phyloP scores from a whole-genome alignment of 495 filamentous ascomycete genomes.

The Elaphomyces granulatus region DNA sequence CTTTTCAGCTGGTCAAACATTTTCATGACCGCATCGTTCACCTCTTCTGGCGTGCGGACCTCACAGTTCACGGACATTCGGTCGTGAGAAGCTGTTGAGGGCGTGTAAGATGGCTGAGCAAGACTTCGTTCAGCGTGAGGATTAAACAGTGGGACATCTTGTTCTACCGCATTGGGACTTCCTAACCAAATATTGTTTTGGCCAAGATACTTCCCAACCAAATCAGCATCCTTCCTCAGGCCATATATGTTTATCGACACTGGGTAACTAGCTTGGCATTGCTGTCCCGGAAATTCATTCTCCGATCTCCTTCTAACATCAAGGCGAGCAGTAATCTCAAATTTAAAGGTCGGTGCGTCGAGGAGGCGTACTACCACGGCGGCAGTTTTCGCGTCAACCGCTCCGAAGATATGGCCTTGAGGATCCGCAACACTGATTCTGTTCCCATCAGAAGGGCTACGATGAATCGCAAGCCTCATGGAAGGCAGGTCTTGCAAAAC shows the following conservation, averaged over 20 bases:
- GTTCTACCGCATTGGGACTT: constrained; percentile 46
- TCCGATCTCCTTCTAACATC: constrained; percentile 41
- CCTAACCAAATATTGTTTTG: constrained; percentile 51
- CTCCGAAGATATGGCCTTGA: constrained; percentile 54
- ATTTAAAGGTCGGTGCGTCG: constrained; percentile 40
- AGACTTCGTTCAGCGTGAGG: constrained; percentile 43
- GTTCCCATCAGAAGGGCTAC: constrained; percentile 37
- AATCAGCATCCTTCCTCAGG: constrained; percentile 44
- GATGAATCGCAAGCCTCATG: constrained; percentile 53
- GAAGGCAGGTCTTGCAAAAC: constrained; percentile 44
- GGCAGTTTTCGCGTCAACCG: constrained; percentile 55
- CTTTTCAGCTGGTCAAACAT: constrained; percentile 75
- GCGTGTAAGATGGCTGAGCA: constrained; percentile 15
- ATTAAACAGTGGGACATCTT: constrained; percentile 51
- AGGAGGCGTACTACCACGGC: constrained; percentile 54
- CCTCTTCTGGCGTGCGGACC: constrained; percentile 63
- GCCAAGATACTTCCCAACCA: constrained; percentile 51
- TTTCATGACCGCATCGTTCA: constrained; percentile 64
- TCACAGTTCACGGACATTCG: constrained; percentile 31
- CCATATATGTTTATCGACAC: constrained; percentile 69
- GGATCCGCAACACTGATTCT: constrained; percentile 58
- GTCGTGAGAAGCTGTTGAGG: constrained; percentile 12
- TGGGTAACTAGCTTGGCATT: constrained; percentile 35
- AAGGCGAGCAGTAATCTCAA: constrained; percentile 55
- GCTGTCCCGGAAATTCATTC: constrained; percentile 42